Percentiles rank a stretch among this genome's conserved stretches.
phyloP scores from a whole-genome alignment of 305 asterid genomes.

The Fraxinus sp. region DNA sequence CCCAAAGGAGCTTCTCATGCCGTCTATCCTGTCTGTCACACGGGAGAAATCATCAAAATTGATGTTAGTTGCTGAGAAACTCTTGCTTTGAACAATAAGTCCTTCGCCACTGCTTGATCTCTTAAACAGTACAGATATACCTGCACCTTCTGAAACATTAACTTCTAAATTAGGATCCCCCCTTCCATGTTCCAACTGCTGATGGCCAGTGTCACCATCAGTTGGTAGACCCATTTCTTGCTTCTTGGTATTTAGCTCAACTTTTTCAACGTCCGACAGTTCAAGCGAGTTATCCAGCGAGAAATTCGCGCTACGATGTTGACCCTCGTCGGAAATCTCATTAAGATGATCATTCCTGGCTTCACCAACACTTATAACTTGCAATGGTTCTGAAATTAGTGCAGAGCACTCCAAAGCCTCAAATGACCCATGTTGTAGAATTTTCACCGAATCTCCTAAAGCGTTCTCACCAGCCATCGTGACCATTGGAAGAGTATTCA shows the following conservation, averaged over 20 bases:
- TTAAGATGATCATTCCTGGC: constrained; percentile 30
- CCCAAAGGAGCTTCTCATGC: constrained; percentile 82
- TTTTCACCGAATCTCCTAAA: constrained; percentile 29
- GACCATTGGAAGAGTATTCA: constrained; percentile 23
- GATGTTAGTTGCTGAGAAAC: constrained; percentile 67
- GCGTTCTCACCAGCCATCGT: constrained; percentile 32
- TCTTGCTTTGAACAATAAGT: constrained; percentile 63
- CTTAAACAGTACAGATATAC: constrained; percentile 72
- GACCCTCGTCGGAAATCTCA: constrained; percentile 29
- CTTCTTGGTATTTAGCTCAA: constrained; percentile 18
- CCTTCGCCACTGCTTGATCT: constrained; percentile 60
- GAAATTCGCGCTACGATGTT: constrained; percentile 30
- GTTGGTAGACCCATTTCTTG: constrained; percentile 36
- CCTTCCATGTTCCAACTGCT: constrained; percentile 17
- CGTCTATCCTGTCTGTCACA: constrained; percentile 65
- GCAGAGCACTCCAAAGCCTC: constrained; percentile 36
- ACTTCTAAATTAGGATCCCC: constrained; percentile 35
- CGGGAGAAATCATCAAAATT: constrained; percentile 76
- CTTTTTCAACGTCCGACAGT: constrained; percentile 31
- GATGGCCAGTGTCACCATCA: constrained; percentile 33
- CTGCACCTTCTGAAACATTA: constrained; percentile 57
- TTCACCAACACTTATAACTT: constrained; percentile 34
- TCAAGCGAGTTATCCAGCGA: background rate
- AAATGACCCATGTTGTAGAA: constrained; percentile 27
- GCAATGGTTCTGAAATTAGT: constrained; percentile 39